A percentile compares a stretch with the other conserved stretches of the same genome.
phyloP scores from a whole-genome alignment of 305 asterid genomes.

The Solanum hybrid region DNA sequence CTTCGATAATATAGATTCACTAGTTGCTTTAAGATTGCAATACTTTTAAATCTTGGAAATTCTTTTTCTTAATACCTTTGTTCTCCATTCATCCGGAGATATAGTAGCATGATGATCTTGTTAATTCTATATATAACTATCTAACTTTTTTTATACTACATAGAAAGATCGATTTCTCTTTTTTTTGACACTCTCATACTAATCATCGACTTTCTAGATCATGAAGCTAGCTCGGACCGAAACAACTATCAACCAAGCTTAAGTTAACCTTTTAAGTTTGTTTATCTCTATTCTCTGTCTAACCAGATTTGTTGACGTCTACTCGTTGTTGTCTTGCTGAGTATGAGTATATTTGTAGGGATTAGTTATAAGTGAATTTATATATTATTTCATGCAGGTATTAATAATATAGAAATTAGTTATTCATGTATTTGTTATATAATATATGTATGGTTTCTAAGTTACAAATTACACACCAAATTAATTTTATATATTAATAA shows the following conservation, averaged over 20 bases:
- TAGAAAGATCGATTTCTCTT: neutral
- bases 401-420: too few relatives aligned
- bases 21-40: neutral
- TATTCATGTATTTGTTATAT: too few relatives aligned
- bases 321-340: neutral
- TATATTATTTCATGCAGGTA: too few relatives aligned
- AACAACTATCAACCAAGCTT: neutral
- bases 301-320: neutral
- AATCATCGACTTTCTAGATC: too few relatives aligned
- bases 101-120: neutral
- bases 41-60: neutral
- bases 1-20: neutral
- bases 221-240: too few relatives aligned
- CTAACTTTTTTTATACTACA: too few relatives aligned
- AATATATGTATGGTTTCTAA: too few relatives aligned
- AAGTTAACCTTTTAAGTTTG: too few relatives aligned
- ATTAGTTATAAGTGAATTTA: too few relatives aligned
- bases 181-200: too few relatives aligned
- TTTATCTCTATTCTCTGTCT: neutral
- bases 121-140: neutral
- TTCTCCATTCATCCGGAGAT: neutral
- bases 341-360: neutral
- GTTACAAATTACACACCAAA: too few relatives aligned
- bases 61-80: neutral
- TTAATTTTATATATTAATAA: too few relatives aligned